phyloP scores from a whole-genome alignment of 768 basidiomycete genomes.

The Kwoniella sp. region DNA sequence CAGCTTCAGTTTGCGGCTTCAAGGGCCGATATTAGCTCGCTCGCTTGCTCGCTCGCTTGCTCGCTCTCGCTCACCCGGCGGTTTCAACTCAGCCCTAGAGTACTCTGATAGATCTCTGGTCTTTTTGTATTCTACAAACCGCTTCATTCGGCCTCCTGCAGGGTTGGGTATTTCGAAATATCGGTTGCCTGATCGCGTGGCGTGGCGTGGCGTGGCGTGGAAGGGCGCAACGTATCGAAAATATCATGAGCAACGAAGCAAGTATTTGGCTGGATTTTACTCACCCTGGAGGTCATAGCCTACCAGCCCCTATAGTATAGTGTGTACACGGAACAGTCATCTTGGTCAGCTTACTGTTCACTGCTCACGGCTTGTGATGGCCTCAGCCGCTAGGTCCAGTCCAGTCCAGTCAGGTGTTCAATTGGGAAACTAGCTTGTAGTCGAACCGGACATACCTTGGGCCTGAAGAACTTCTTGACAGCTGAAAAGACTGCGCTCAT shows the following conservation, averaged over 20 bases:
- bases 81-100: conserved; percentile 29
- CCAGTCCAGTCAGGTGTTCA: too few relatives aligned
- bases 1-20: too few relatives aligned
- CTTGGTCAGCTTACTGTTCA: too few relatives aligned
- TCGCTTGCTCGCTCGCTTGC: background rate
- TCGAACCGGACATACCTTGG: conserved; percentile 5
- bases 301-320: conserved; percentile 15
- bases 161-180: conserved; percentile 43
- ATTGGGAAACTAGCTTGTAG: too few relatives aligned
- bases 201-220: too few relatives aligned
- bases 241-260: too few relatives aligned
- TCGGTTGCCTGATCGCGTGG: conserved; percentile 30
- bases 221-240: too few relatives aligned
- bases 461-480: conserved; percentile 18
- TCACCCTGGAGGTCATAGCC: conserved; percentile 44
- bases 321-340: too few relatives aligned
- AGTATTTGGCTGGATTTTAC: too few relatives aligned
- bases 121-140: conserved; percentile 44
- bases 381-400: too few relatives aligned
- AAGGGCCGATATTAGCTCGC: too few relatives aligned
- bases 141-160: conserved; percentile 41
- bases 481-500: conserved; percentile 18
- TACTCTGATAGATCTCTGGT: conserved; percentile 44
- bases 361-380: too few relatives aligned
- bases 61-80: conserved; percentile 41